Evolutionary conservation across 768 basidiomycete genomes (phyloP).

Genomic region (Tricholoma flavovirens): DNA sequence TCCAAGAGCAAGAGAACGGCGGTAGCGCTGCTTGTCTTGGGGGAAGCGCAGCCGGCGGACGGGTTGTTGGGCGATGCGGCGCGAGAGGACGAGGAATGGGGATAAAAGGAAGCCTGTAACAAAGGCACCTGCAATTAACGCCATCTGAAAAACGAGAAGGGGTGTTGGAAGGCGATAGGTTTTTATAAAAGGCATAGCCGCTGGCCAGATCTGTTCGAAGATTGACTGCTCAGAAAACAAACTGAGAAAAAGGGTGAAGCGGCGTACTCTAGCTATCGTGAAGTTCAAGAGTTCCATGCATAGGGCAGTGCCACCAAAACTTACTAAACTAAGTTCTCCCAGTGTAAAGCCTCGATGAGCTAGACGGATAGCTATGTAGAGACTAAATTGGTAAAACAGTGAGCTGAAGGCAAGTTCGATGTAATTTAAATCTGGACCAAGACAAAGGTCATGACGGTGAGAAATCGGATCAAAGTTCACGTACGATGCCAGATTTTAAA

Average conservation of each 20-base stretch:
- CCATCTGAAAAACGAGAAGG: constrained; percentile 84
- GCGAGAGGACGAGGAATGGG: constrained; percentile 85
- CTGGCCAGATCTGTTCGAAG: constrained; percentile 64
- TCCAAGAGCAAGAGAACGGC: constrained; percentile 75
- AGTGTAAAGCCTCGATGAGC: constrained; percentile 95
- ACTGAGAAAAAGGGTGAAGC: background rate
- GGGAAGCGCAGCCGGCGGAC: constrained; percentile 78
- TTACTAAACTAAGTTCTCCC: constrained; percentile 87
- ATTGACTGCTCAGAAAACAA: background rate
- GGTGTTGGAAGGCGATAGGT: constrained; percentile 93
- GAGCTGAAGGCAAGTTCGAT: constrained; percentile 71
- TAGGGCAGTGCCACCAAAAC: constrained; percentile 81
- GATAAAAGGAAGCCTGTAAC: constrained; percentile 93
- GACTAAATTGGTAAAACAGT: constrained; percentile 83
- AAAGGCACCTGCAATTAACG: constrained; percentile 87
- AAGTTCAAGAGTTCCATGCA: constrained; percentile 84
- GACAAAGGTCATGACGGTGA: background rate
- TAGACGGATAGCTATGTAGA: constrained; percentile 84
- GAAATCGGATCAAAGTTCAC: constrained; percentile 18
- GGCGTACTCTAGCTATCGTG: constrained; percentile 72
- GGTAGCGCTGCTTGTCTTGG: constrained; percentile 75
- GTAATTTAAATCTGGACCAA: constrained; percentile 59
- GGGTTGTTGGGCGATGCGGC: constrained; percentile 86
- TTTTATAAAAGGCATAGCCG: constrained; percentile 77
- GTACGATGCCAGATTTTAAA: constrained; percentile 69